phyloP scores from a whole-genome alignment of 164 flowering plant species.

The Macadamia tetraphylla region DNA sequence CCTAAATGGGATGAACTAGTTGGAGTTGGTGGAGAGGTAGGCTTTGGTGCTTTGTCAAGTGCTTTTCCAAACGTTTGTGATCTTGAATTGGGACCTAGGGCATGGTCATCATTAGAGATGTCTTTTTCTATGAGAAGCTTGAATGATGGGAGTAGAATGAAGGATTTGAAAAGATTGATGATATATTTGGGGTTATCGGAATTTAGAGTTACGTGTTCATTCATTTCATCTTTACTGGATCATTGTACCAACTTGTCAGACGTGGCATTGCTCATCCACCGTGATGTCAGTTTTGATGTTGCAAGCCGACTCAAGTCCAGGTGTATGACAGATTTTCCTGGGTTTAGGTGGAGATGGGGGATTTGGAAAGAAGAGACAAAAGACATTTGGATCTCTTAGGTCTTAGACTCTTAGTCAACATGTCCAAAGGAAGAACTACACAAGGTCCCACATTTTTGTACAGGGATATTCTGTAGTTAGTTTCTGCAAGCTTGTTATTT shows the following conservation, averaged over 20 bases:
- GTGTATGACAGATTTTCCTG: constrained; percentile 22
- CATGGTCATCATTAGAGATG: constrained; percentile 32
- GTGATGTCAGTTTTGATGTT: constrained; percentile 15
- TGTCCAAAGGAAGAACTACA: too few species aligned
- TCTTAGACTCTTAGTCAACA: too few species aligned
- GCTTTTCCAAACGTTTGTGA: constrained; percentile 28
- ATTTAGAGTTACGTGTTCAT: constrained; percentile 18
- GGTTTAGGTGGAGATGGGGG: constrained; percentile 45
- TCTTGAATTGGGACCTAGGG: constrained; percentile 27
- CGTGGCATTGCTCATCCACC: constrained; percentile 26
- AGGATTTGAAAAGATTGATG: constrained; percentile 20
- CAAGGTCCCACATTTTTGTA: too few species aligned
- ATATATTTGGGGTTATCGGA: constrained; percentile 26
- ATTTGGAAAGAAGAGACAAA: constrained; percentile 30
- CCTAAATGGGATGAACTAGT: constrained; percentile 9
- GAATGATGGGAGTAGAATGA: constrained; percentile 14
- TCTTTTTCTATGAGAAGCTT: constrained; percentile 17
- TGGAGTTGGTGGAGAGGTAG: constrained; percentile 11
- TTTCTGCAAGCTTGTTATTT: too few species aligned
- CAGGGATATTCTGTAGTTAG: too few species aligned
- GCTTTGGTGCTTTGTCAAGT: constrained; percentile 18
- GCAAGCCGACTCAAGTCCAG: constrained; percentile 21
- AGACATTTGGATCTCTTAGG: constrained; percentile 22
- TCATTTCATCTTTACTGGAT: constrained; percentile 27
- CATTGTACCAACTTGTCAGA: constrained; percentile 25